These are phyloP conservation scores for Ganoderma meredithae DNA, from an alignment of 1,284 basidiomycete genomes.

Conservation along the genomic window DNA sequence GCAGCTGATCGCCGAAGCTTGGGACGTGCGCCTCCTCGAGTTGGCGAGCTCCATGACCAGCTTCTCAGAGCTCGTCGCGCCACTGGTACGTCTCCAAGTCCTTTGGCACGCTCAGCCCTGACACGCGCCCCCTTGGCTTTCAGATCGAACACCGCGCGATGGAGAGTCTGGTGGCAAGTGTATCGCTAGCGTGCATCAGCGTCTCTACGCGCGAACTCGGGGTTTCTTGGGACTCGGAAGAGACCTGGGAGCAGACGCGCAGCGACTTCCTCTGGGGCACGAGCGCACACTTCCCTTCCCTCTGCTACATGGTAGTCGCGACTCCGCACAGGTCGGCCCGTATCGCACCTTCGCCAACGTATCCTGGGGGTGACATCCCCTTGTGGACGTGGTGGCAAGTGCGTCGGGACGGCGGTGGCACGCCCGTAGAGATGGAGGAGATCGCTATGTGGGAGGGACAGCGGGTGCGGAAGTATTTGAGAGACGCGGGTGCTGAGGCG, in stretches of 20 bases:
- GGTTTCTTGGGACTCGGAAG: background rate
- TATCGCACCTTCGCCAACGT: background rate
- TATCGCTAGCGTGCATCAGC: background rate
- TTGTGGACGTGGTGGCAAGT: slow-evolving; percentile 24
- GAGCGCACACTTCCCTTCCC: background rate
- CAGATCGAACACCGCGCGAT: background rate
- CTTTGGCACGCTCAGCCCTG: background rate
- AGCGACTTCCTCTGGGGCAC: background rate
- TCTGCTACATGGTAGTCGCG: slow-evolving; percentile 16
- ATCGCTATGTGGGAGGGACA: slow-evolving; percentile 21
- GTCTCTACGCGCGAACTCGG: background rate
- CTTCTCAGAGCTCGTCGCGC: background rate
- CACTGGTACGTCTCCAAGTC: background rate
- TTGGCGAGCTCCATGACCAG: background rate
- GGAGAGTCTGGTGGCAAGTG: background rate
- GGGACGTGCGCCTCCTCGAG: background rate
- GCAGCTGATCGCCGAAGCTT: background rate
- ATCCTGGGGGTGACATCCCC: background rate
- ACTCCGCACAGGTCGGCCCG: background rate
- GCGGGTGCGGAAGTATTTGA: slow-evolving; percentile 15
- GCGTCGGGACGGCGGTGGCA: background rate
- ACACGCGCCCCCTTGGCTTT: background rate
- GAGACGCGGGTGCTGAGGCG: background rate
- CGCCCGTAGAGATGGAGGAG: slow-evolving; percentile 7
- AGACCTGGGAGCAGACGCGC: background rate